phyloP scores from a whole-genome alignment of 1,139 yeast genomes.

The Magnusiomyces tetraspermus region DNA sequence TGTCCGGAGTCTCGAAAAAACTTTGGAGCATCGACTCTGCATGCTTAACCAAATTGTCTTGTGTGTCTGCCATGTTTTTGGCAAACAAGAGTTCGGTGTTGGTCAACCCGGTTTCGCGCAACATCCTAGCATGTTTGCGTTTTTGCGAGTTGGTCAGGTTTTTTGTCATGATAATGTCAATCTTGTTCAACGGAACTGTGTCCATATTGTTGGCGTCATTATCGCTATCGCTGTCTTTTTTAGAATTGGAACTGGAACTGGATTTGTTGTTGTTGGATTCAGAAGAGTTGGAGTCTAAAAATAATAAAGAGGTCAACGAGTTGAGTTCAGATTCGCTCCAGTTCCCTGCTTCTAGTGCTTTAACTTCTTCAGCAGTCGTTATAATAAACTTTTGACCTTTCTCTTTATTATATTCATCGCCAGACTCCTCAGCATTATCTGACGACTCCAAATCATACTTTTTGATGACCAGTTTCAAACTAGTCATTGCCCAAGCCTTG shows the following conservation, averaged over 20 bases:
- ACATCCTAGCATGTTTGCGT: background rate
- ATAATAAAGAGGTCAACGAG: background rate
- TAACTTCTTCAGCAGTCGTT: too few species aligned
- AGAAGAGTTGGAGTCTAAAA: background rate
- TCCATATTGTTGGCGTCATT: background rate
- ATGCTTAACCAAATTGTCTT: background rate
- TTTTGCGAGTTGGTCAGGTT: background rate
- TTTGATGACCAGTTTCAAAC: background rate
- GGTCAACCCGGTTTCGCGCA: constrained; percentile 1
- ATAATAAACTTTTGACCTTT: too few species aligned
- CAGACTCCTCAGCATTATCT: too few species aligned
- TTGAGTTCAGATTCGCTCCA: too few species aligned
- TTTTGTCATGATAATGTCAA: background rate
- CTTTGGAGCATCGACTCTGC: background rate
- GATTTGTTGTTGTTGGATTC: background rate
- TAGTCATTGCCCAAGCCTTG: background rate
- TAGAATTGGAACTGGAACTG: background rate
- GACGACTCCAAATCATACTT: background rate
- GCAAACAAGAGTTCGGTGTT: background rate
- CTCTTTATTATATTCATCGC: too few species aligned
- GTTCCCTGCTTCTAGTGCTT: too few species aligned
- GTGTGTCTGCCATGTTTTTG: background rate
- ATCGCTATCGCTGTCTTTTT: background rate
- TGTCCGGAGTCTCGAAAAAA: background rate
- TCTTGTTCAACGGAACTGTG: background rate